phyloP scores from a whole-genome alignment of 495 filamentous ascomycete species.

The Penicillium roqueforti region DNA sequence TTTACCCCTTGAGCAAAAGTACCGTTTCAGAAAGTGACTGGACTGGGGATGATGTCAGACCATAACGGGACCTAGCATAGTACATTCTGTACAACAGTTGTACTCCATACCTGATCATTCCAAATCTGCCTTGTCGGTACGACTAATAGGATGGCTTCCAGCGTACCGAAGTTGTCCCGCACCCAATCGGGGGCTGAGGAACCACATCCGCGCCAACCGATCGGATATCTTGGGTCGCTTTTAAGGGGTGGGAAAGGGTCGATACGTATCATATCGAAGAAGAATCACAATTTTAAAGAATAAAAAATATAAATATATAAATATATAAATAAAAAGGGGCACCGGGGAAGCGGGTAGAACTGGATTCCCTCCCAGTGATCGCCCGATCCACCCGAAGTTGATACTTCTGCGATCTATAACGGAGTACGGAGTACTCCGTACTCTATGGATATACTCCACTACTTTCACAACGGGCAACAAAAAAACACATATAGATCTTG shows the following conservation, averaged over 20 bases:
- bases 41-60: not conserved
- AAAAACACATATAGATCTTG: too few relatives aligned
- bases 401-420: not conserved
- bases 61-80: not conserved
- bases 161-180: constrained; percentile 8
- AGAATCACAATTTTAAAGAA: too few relatives aligned
- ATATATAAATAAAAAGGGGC: not conserved
- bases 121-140: not conserved
- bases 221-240: constrained; percentile 15
- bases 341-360: constrained; percentile 10
- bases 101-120: constrained; percentile 3
- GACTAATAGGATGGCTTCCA: constrained; percentile 26
- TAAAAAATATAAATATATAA: not conserved
- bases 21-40: too few relatives aligned
- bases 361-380: not conserved
- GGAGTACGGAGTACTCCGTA: too few relatives aligned
- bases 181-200: constrained; percentile 24
- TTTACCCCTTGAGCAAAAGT: not conserved
- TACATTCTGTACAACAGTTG: too few relatives aligned
- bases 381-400: constrained; percentile 7
- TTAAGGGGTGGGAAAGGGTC: not conserved
- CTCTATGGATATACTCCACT: not conserved
- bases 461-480: not conserved
- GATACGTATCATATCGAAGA: not conserved
- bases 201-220: constrained; percentile 26